Base-by-base conservation (phyloP, 2,329 filamentous ascomycete species). In the Ophiostoma ips region DNA sequence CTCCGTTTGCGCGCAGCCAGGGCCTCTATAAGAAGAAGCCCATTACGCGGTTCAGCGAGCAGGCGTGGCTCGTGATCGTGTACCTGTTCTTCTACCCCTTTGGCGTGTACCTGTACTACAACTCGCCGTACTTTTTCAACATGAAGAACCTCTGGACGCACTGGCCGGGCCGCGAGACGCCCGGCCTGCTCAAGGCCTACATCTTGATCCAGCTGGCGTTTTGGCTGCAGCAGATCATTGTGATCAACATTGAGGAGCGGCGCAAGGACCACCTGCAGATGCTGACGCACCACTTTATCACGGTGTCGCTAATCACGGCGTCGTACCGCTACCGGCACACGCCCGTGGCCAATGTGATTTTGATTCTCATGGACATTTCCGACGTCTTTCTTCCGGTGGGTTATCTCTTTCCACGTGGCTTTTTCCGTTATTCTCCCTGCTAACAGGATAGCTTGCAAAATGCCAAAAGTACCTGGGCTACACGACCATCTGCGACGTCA, bases 231-330 rank as follows among this genome's bases (percentile, higher is more conserved):
- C 89, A 95, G 68, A 84, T 96, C 56, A 71, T 95, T 31, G 87
- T 95, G 52, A 87, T 96, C 63, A 84, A 95, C 66, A 88, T 96
- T 53, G 92, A 98, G 67, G 86, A 94, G 67, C 80, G 84, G 57
- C 79, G 92, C 60, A 96, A 96, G 69, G 92, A 98, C 60, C 84
- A 95, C 66, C 84, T 80, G 70, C 90, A 96, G 66, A 96, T 96
- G 92, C 80, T 96, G 58, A 83, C 80, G 16, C 92, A 96, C 65
- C 92, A 98, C 68, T 77, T 95, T 62, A 81, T 96, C 63, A 98
- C 92, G 18, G 86, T 82, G 60, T 71, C 73, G 5, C 78, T 98
- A 41, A 81, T 98, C 56, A 80, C 81, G 51, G 76, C 81, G 31
- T 90, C 84, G 56, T 96, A 96, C 64, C 77, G 81, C 57, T 95